Evolutionary conservation across 495 filamentous ascomycete species (phyloP).

Genomic region (Emericellopsis terricola): DNA sequence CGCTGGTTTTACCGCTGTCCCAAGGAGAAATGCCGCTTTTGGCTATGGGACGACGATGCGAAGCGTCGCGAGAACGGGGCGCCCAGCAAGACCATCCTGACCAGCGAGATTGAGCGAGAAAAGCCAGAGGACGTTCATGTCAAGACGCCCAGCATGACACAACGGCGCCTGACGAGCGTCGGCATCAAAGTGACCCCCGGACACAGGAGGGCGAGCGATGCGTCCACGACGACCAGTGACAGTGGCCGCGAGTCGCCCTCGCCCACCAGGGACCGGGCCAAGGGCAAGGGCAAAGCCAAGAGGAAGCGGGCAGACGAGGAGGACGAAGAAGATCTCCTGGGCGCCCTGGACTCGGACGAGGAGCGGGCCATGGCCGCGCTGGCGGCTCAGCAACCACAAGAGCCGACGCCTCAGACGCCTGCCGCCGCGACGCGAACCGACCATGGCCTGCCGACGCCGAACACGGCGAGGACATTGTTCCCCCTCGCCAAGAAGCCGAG

Average conservation of each 20-base stretch:
- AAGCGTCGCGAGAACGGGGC: not conserved
- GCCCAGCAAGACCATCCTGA: not conserved
- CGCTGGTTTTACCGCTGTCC: not conserved
- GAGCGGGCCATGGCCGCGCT: conserved; percentile 1
- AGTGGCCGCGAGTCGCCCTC: no score
- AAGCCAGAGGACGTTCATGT: no score
- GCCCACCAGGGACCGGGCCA: not conserved
- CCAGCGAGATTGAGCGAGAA: not conserved
- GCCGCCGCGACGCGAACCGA: not conserved
- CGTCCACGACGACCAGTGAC: not conserved
- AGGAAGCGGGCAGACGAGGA: not conserved
- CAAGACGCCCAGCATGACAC: not conserved
- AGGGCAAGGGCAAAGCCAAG: not conserved
- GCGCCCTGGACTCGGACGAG: conserved; percentile 1
- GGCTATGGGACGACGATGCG: conserved; percentile 1
- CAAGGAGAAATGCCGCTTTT: not conserved
- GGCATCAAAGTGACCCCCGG: not conserved
- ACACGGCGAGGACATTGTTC: not conserved
- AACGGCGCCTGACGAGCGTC: not conserved
- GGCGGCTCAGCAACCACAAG: not conserved
- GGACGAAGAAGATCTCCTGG: not conserved
- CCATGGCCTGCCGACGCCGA: not conserved
- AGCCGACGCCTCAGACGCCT: not conserved
- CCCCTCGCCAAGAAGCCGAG: not conserved
- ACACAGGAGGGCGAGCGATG: not conserved